Conservation (phyloP, 2,329 filamentous ascomycete species). For the Cercospora brassicicola region DNA sequence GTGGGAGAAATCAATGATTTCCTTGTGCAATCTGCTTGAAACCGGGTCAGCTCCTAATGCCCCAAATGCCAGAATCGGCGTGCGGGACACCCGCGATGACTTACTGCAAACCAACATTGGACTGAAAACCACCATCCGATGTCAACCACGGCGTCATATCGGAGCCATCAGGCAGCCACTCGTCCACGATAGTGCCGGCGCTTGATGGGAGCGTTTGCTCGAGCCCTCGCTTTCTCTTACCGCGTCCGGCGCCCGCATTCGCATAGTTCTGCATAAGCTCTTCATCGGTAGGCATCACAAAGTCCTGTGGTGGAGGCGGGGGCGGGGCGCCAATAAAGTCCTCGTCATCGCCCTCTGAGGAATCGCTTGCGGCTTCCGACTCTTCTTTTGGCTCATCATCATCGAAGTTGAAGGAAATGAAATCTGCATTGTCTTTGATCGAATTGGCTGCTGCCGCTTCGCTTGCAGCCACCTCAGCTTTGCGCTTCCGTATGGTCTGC, state of each 20-base stretch:
- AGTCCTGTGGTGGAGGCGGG: slow-evolving; percentile 18
- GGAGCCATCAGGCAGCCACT: slow-evolving; percentile 46
- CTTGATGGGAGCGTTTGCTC: slow-evolving; percentile 17
- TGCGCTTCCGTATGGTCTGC: slow-evolving; percentile 86
- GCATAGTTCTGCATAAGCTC: slow-evolving; percentile 24
- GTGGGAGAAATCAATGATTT: slow-evolving; percentile 85
- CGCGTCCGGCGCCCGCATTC: slow-evolving; percentile 29
- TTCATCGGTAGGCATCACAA: slow-evolving; percentile 30
- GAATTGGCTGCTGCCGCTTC: slow-evolving; percentile 44
- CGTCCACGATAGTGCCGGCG: slow-evolving; percentile 43
- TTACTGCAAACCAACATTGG: slow-evolving; percentile 31
- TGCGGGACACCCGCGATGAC: background rate
- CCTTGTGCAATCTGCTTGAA: slow-evolving; percentile 69
- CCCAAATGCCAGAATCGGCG: background rate
- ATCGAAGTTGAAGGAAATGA: slow-evolving; percentile 69
- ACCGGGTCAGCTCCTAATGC: slow-evolving; percentile 10
- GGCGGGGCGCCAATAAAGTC: slow-evolving; percentile 15
- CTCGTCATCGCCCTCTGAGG: slow-evolving; percentile 44
- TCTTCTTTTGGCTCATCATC: slow-evolving; percentile 38
- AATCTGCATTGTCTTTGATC: slow-evolving; percentile 64
- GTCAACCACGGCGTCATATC: slow-evolving; percentile 63
- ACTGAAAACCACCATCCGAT: slow-evolving; percentile 48
- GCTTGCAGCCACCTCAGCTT: slow-evolving; percentile 61
- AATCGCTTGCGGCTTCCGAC: slow-evolving; percentile 2
- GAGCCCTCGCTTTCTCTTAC: slow-evolving; percentile 67